Evolutionary conservation across 345 rosid species (phyloP).

Genomic region (Heritiera littoralis): DNA sequence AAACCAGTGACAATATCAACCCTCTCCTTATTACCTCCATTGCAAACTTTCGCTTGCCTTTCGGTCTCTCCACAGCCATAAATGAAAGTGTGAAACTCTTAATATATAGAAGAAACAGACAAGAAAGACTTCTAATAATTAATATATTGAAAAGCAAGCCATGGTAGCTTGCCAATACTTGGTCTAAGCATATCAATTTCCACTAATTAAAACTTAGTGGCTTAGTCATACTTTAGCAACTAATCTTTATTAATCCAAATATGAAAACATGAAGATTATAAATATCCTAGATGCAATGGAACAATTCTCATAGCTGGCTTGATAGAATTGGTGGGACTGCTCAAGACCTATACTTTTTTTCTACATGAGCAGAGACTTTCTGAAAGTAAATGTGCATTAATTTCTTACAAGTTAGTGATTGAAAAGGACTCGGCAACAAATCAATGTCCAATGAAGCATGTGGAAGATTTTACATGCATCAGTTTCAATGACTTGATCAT

Average conservation of each 20-base stretch:
- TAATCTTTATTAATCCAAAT: neutral
- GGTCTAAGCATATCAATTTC: constrained; percentile 11
- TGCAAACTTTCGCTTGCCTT: neutral
- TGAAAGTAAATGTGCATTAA: neutral
- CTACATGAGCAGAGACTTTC: neutral
- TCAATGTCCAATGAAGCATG: neutral
- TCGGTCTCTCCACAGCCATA: neutral
- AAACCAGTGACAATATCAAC: constrained; percentile 24
- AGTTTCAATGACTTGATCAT: neutral
- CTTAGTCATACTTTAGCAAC: neutral
- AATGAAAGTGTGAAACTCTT: neutral
- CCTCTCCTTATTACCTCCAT: constrained; percentile 24
- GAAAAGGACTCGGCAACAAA: constrained; percentile 13
- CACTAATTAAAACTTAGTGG: neutral
- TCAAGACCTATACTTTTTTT: neutral
- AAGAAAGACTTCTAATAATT: neutral
- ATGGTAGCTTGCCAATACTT: neutral
- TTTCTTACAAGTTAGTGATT: constrained; percentile 16
- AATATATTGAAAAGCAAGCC: neutral
- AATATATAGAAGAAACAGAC: neutral
- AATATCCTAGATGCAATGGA: neutral
- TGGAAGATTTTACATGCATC: constrained; percentile 5
- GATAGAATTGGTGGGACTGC: neutral
- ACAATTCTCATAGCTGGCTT: neutral
- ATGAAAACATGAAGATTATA: neutral